Base-by-base conservation (phyloP, 2,329 filamentous ascomycete genomes). In the Stylonectria norvegica region DNA sequence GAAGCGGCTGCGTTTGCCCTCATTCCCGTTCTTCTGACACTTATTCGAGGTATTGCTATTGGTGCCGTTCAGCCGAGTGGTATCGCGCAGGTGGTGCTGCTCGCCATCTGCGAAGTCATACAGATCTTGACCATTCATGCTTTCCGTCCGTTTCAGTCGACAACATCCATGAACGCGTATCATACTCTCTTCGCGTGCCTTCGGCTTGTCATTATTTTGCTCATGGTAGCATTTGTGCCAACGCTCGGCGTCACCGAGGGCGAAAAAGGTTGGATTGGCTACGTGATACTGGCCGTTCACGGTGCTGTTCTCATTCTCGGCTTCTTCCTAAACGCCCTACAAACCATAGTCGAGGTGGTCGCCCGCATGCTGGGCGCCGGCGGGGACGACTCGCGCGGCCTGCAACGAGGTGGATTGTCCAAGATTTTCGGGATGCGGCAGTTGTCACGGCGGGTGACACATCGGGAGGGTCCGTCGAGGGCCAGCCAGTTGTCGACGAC, bases 101-200 rank as follows among this genome's bases (percentile, higher is more conserved):
- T 98, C 27, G 90, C 90, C 18, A 91, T 96, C 39, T 96, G 90
- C 64, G 93, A 98, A 67, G 86, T 97, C 47, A 85, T 96, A 22
- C 81, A 90, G 43, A 81, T 96, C 23, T 72, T 97, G 31, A 91
- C 90, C 0, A 70, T 97, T 4, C 83, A 93, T 55, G 88, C 89
- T 6, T 95, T 97, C 69, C 82, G 86, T 12, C 93, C 93, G 1
- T 98, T 94, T 58, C 84, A 91, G 45, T 82, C 83, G 2, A 82
- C 90, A 16, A 97, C 93, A 0, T 96, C 91, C 19, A 98, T 98
- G 93, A 97, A 97, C 60, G 81, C 88, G 8, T 96, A 96, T 53
- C 90, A 97, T 56, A 87, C 85, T 2, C 80, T 89, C 47, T 95
- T 96, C 63, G 80, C 89, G 1, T 69, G 76, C 2, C 71, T 95